Percentiles rank a stretch among this genome's conserved stretches.
Conservation (phyloP, 352 stramenopile species). For the Pythium dissotocum region DNA sequence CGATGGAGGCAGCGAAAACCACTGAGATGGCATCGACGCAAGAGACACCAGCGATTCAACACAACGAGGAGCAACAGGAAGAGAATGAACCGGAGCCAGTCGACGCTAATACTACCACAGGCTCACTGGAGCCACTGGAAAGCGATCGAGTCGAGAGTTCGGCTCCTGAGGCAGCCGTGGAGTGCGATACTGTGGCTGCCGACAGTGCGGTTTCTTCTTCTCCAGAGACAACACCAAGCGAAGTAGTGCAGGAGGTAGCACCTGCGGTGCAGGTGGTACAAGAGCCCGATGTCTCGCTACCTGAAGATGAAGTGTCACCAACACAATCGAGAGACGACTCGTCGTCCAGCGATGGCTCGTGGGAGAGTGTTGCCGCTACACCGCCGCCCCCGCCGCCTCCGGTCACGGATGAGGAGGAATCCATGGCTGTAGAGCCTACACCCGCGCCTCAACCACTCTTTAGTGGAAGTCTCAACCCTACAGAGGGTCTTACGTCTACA, state of each 20-base stretch:
- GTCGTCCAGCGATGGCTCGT: constrained; percentile 1
- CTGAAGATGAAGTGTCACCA: not conserved
- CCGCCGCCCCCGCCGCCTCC: not conserved
- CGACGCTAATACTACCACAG: too few relatives aligned
- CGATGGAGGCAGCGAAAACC: not conserved
- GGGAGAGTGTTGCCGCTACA: not conserved
- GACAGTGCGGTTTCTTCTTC: too few relatives aligned
- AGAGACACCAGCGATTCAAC: not conserved
- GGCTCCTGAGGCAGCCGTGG: too few relatives aligned
- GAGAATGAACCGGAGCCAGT: too few relatives aligned
- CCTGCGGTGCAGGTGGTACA: not conserved
- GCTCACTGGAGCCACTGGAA: not conserved
- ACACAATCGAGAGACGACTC: not conserved
- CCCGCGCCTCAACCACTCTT: constrained; percentile 16
- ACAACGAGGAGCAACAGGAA: not conserved
- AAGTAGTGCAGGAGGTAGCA: too few relatives aligned
- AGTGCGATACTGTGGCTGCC: too few relatives aligned
- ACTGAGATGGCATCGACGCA: not conserved
- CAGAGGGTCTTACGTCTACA: not conserved
- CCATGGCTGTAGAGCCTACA: not conserved
- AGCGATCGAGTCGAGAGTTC: too few relatives aligned
- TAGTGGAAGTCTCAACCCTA: constrained; percentile 16
- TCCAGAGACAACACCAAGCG: too few relatives aligned
- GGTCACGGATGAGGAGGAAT: not conserved
- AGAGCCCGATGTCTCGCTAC: not conserved